A percentile compares a stretch with the other conserved stretches of the same genome.
Conservation (phyloP, 2,329 filamentous ascomycete species). For the Xylariales sp. region DNA sequence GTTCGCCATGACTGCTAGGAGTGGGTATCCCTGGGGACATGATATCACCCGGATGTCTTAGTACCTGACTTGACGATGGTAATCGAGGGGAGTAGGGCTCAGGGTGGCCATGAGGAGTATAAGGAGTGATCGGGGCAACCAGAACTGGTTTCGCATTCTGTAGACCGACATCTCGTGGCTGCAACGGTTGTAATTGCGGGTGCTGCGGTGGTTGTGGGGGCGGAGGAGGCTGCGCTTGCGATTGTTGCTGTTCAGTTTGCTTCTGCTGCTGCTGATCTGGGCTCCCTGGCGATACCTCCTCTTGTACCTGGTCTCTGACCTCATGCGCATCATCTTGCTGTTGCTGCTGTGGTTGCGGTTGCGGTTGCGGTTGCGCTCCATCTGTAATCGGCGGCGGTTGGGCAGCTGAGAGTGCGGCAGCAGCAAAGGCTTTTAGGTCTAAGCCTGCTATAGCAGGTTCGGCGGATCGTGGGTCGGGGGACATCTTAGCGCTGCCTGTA, state of each 20-base stretch:
- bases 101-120: conserved; percentile 19
- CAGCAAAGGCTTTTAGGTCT: conserved; percentile 10
- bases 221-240: conserved; percentile 1
- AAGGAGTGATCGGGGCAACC: conserved; percentile 25
- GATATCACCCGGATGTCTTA: conserved; percentile 27
- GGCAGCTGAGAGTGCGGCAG: conserved; percentile 5
- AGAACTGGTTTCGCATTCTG: conserved; percentile 21
- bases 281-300: no score
- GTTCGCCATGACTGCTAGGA: conserved; percentile 23
- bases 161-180: conserved; percentile 4
- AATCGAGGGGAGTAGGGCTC: conserved; percentile 22
- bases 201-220: not conserved
- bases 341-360: conserved; percentile 1
- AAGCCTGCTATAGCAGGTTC: conserved; percentile 15
- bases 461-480: conserved; percentile 18
- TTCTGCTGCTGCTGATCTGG: not conserved
- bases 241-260: not conserved
- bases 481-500: conserved; percentile 25
- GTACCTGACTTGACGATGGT: conserved; percentile 19
- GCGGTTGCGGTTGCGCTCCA: not conserved
- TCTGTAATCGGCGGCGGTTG: conserved; percentile 12
- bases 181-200: conserved; percentile 7
- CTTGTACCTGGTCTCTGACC: no score
- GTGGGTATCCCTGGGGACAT: conserved; percentile 29
- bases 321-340: no score